These are phyloP conservation scores for Teratosphaeria nubilosa DNA, from an alignment of 2,329 filamentous ascomycete species.

Conservation along the genomic window DNA sequence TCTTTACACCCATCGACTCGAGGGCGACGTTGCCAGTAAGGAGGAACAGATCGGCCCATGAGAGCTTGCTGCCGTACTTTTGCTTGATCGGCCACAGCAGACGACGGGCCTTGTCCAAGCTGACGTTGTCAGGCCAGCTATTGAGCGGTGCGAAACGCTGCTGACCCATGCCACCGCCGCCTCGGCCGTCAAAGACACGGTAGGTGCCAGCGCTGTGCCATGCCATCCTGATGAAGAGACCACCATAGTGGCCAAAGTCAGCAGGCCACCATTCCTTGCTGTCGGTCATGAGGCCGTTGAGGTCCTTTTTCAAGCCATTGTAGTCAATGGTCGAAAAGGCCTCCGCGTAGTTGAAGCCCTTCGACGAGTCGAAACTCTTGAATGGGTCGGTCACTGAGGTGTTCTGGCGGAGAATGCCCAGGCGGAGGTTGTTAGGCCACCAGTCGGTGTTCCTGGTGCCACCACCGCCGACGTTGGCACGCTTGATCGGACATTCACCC, in stretches of 20 bases:
- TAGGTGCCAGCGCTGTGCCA: conserved; percentile 77
- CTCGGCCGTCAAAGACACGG: conserved; percentile 63
- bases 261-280: conserved; percentile 76
- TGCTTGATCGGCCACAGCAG: conserved; percentile 75
- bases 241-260: conserved; percentile 72
- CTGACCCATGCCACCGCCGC: conserved; percentile 60
- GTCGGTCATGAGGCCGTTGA: conserved; percentile 62
- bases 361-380: conserved; percentile 26
- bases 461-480: conserved; percentile 27
- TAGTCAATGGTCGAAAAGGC: conserved; percentile 67
- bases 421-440: conserved; percentile 60
- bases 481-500: conserved; percentile 20
- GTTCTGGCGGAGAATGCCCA: conserved; percentile 67
- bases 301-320: conserved; percentile 61
- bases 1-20: conserved; percentile 65
- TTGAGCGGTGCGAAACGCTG: conserved; percentile 74
- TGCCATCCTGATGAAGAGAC: conserved; percentile 69
- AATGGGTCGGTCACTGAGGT: conserved; percentile 53
- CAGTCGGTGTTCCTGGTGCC: conserved; percentile 52
- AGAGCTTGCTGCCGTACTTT: conserved; percentile 75
- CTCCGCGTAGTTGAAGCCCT: conserved; percentile 57
- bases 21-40: conserved; percentile 67
- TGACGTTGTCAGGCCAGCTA: conserved; percentile 72
- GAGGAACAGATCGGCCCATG: conserved; percentile 64
- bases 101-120: conserved; percentile 69